Percentiles rank a stretch among this genome's conserved stretches.
phyloP scores from a whole-genome alignment of 176 grass and related monocot species.

The Neostapfia colusana region DNA sequence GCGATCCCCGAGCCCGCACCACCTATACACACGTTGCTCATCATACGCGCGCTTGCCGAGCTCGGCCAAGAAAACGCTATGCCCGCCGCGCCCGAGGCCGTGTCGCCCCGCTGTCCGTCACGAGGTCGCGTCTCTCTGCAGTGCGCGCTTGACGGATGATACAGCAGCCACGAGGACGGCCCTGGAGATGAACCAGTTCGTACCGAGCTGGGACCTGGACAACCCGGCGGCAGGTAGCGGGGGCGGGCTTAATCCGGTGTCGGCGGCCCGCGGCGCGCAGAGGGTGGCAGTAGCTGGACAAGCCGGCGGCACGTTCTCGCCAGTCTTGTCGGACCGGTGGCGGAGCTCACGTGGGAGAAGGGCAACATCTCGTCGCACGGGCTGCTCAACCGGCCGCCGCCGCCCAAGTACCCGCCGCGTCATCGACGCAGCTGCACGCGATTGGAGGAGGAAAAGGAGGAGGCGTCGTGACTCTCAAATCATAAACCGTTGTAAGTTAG shows the following conservation, averaged over 20 bases:
- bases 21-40: neutral
- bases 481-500: no score
- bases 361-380: conserved; percentile 75
- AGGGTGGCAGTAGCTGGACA: neutral
- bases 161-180: neutral
- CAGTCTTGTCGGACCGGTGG: conserved; percentile 45
- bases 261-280: neutral
- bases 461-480: no score
- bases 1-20: neutral
- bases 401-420: conserved; percentile 21
- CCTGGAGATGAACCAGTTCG: conserved; percentile 71
- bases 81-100: neutral
- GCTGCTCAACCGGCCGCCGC: conserved; percentile 42
- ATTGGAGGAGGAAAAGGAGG: neutral
- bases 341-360: conserved; percentile 89
- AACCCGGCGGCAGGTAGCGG: conserved; percentile 5
- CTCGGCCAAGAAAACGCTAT: neutral
- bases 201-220: conserved; percentile 82
- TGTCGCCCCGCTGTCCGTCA: no score
- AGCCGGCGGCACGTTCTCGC: neutral
- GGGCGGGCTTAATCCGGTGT: neutral
- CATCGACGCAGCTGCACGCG: conserved; percentile 1
- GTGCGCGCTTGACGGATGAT: neutral
- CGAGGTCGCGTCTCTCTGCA: neutral
- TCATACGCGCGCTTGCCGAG: no score